A percentile compares a stretch with the other conserved stretches of the same genome.
These are phyloP conservation scores for Suhomyces tanzawaensis DNA, from an alignment of 805 yeast genomes.

Conservation along the genomic window DNA sequence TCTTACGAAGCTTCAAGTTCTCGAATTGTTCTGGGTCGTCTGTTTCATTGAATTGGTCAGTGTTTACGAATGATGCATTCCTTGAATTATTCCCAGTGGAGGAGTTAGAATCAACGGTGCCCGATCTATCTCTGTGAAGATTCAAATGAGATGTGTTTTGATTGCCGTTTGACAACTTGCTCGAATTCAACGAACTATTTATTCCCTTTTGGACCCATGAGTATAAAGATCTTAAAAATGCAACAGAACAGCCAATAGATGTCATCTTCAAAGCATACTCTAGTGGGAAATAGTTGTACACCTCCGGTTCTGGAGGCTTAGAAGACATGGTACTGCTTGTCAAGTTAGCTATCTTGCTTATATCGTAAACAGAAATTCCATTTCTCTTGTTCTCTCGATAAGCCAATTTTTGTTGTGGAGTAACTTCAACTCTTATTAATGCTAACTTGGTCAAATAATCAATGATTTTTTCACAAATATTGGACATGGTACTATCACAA, in stretches of 20 bases:
- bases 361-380: slow-evolving; percentile 71
- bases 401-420: slow-evolving; percentile 62
- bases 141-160: slow-evolving; percentile 3
- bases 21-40: slow-evolving; percentile 88
- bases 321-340: slow-evolving; percentile 65
- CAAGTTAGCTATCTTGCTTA: slow-evolving; percentile 70
- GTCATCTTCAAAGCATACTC: slow-evolving; percentile 84
- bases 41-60: slow-evolving; percentile 30
- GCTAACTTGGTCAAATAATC: slow-evolving; percentile 76
- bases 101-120: slow-evolving; percentile 28
- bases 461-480: slow-evolving; percentile 78
- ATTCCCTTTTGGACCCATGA: slow-evolving; percentile 78
- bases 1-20: slow-evolving; percentile 76
- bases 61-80: slow-evolving; percentile 25
- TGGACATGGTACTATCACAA: slow-evolving; percentile 80
- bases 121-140: slow-evolving; percentile 25
- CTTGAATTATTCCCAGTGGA: slow-evolving; percentile 27
- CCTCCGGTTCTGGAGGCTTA: slow-evolving; percentile 54
- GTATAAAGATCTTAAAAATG: slow-evolving; percentile 74
- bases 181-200: not conserved
- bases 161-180: slow-evolving; percentile 1
- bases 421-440: slow-evolving; percentile 65
- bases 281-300: slow-evolving; percentile 57
- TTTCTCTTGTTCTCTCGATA: slow-evolving; percentile 40
- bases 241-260: slow-evolving; percentile 76